These are phyloP conservation scores for Candolleomyces aberdarensis DNA, from an alignment of 768 basidiomycete species.

Conservation along the genomic window DNA sequence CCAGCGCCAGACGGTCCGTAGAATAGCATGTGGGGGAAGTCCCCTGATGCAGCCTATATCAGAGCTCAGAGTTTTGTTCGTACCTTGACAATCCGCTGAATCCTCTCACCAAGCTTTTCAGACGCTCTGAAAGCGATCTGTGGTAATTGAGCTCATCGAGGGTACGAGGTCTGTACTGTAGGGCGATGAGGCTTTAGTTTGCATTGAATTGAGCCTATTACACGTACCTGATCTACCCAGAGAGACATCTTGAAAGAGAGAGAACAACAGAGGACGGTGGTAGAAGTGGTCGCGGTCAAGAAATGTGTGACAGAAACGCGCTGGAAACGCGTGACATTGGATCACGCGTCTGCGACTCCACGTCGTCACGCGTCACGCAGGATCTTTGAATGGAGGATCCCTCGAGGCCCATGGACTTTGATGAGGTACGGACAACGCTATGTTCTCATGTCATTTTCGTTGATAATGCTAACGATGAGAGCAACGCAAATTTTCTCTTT, in stretches of 20 bases:
- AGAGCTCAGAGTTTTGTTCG: not conserved
- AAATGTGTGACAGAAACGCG: not conserved
- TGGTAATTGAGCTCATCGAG: conserved; percentile 92
- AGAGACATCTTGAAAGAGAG: conserved; percentile 48
- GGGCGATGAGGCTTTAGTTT: conserved; percentile 2
- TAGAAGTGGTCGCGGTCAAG: conserved; percentile 1
- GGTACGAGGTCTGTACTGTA: conserved; percentile 78
- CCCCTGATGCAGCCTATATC: conserved; percentile 75
- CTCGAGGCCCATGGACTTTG: not conserved
- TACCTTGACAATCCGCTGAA: not conserved
- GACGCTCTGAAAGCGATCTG: conserved; percentile 67
- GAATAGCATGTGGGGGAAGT: conserved; percentile 97
- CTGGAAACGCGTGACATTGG: conserved; percentile 1
- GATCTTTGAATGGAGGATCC: not conserved
- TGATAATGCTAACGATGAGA: too few species aligned
- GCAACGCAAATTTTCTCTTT: too few species aligned
- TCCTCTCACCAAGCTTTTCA: conserved; percentile 64
- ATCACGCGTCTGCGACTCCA: conserved; percentile 1
- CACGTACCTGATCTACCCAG: conserved; percentile 61
- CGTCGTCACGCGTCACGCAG: not conserved
- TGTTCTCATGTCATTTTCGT: too few species aligned
- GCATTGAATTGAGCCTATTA: not conserved
- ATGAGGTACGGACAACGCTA: not conserved
- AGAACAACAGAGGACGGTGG: not conserved
- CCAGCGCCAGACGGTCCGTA: conserved; percentile 97